Conservation (phyloP, 345 rosid species). For the Psidium friedrichsthalianum region DNA sequence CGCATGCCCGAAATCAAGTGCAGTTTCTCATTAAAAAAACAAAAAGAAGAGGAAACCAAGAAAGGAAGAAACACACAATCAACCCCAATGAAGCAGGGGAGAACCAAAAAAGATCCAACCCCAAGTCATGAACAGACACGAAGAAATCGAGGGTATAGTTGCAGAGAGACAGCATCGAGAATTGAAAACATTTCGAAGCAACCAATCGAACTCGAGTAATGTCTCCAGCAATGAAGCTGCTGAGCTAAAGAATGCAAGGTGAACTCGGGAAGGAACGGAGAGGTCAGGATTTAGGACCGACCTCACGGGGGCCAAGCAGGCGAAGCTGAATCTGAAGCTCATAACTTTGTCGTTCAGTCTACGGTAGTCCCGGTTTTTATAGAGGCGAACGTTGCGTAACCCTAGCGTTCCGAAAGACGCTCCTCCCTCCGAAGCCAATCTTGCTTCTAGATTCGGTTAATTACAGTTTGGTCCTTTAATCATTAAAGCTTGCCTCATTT, state of each 20-base stretch:
- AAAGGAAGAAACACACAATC: neutral
- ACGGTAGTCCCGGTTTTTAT: neutral
- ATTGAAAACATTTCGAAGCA: neutral
- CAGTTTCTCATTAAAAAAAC: neutral
- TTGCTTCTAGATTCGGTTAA: neutral
- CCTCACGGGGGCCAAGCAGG: neutral
- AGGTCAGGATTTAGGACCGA: neutral
- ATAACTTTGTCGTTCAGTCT: accelerated
- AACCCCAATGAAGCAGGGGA: neutral
- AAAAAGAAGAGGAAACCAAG: neutral
- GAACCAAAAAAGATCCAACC: neutral
- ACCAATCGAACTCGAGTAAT: neutral
- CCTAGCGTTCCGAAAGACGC: neutral
- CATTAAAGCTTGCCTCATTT: neutral
- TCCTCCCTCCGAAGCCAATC: accelerated
- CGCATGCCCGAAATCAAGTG: neutral
- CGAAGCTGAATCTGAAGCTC: neutral
- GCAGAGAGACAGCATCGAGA: neutral
- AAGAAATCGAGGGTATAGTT: neutral
- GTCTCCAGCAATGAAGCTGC: neutral
- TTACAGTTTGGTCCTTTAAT: neutral
- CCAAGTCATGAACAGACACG: neutral
- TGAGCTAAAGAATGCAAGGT: neutral
- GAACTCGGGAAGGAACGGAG: neutral
- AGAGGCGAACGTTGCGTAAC: neutral